A percentile compares a stretch with the other conserved stretches of the same genome.
phyloP scores from a whole-genome alignment of 208 protist species.

The Crithidia bombi region DNA sequence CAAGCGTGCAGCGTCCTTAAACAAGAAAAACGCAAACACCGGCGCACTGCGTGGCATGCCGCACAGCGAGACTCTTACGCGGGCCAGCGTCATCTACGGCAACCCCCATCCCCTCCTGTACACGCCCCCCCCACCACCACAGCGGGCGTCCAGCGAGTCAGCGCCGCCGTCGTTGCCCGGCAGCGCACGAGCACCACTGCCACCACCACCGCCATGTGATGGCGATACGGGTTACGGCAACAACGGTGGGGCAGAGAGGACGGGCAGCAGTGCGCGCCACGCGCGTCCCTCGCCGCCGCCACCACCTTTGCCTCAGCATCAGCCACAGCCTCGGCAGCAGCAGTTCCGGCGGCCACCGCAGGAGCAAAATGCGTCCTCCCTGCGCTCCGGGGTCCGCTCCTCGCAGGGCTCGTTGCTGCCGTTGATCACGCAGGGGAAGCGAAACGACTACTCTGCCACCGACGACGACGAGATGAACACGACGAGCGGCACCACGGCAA shows the following conservation, averaged over 20 bases:
- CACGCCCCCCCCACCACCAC: constrained; percentile 32
- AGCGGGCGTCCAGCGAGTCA: constrained; percentile 11
- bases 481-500: constrained; percentile 1
- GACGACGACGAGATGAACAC: constrained; percentile 16
- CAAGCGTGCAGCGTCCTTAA: background rate
- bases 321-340: background rate
- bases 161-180: constrained; percentile 18
- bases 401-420: constrained; percentile 8
- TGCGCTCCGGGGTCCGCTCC: background rate
- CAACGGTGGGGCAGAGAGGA: background rate
- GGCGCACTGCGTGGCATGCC: constrained; percentile 56
- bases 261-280: background rate
- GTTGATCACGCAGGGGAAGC: constrained; percentile 1
- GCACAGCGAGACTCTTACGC: constrained; percentile 53
- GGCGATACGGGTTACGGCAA: background rate
- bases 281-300: background rate
- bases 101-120: constrained; percentile 82
- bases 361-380: constrained; percentile 2
- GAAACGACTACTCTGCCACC: background rate
- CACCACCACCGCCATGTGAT: background rate
- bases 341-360: background rate
- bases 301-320: background rate
- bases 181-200: background rate
- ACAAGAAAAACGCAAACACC: constrained; percentile 5
- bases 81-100: constrained; percentile 71